Evolutionary conservation across 148 eudicot species (phyloP), one percentile per base, ranked within the genome.

Genomic region (Arctostaphylos glauca): DNA sequence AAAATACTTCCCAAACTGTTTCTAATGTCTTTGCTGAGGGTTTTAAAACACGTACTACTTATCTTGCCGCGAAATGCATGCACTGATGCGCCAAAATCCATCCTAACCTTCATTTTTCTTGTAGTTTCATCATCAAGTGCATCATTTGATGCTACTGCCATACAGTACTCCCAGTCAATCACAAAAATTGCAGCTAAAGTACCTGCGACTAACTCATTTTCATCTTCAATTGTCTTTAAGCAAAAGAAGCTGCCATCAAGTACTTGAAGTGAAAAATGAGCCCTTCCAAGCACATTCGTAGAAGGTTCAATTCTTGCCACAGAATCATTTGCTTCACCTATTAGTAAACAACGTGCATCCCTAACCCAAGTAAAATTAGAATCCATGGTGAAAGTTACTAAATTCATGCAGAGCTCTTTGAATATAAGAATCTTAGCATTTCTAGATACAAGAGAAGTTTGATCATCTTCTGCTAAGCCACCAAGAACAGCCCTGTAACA

Each of bases 401-500:
- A 87, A 62, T 88, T 92, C 81, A 59, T 84, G 71, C 87, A 85
- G 55, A 85, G 80, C 87, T 90, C 94, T 84, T 88, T 78, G 80
- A 87, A 92, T 76, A 93, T 84, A 84, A 91, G 81, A 82, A 84
- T 68, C 68, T 77, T 82, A 50, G 95, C 90, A 78, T 64, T 83
- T 59, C 83, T 83, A 47, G 94, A 91, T 76, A 96, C 78, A 81
- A 94, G 93, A 77, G 88, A 84, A 80, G 78, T 81, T 76, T 74
- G 81, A 84, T 92, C 93, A 56, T 88, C 89, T 74, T 87, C 89
- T 59, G 81, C 49, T 74, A 87, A 81, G 76, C 93, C 94, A 84
- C 98, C 94, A 86, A 94, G 92, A 82, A 94, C 88, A 86, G 94
- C 95, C 83, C 98, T 94, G 93, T 82, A 84, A 64, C 84, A 86